phyloP scores from a whole-genome alignment of 1,284 basidiomycete genomes.

The Malassezia nana region DNA sequence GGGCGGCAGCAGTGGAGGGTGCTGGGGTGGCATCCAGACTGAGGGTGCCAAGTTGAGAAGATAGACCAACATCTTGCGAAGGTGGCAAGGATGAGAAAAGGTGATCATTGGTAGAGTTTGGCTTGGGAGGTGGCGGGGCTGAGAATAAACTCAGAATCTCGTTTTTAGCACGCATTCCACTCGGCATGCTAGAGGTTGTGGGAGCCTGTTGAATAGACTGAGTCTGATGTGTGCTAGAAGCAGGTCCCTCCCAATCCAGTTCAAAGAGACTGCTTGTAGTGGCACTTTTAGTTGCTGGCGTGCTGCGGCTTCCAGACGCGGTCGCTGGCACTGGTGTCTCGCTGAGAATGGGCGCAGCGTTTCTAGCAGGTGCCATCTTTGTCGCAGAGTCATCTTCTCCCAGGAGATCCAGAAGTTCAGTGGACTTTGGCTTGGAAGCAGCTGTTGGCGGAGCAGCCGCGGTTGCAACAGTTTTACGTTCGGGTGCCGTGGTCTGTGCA shows the following conservation, averaged over 20 bases:
- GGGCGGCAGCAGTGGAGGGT: conserved; percentile 17
- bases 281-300: conserved; percentile 40
- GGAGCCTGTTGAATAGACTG: neutral
- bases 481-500: neutral
- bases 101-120: neutral
- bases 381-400: neutral
- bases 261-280: conserved; percentile 64
- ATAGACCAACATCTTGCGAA: conserved; percentile 19
- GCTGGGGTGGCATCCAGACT: neutral
- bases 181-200: conserved; percentile 1
- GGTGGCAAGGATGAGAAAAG: conserved; percentile 2
- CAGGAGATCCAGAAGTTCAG: conserved; percentile 7
- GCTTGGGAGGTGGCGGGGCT: neutral
- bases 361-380: neutral
- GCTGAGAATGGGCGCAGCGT: neutral
- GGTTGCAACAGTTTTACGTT: conserved; percentile 9
- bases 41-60: neutral
- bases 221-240: neutral
- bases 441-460: conserved; percentile 19
- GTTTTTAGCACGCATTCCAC: conserved; percentile 55
- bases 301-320: conserved; percentile 5
- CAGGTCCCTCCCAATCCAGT: conserved; percentile 60
- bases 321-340: neutral
- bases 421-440: neutral
- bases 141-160: conserved; percentile 74